Conservation (phyloP, 371 early-diverging fungal species). For the Mortierella sp. region DNA sequence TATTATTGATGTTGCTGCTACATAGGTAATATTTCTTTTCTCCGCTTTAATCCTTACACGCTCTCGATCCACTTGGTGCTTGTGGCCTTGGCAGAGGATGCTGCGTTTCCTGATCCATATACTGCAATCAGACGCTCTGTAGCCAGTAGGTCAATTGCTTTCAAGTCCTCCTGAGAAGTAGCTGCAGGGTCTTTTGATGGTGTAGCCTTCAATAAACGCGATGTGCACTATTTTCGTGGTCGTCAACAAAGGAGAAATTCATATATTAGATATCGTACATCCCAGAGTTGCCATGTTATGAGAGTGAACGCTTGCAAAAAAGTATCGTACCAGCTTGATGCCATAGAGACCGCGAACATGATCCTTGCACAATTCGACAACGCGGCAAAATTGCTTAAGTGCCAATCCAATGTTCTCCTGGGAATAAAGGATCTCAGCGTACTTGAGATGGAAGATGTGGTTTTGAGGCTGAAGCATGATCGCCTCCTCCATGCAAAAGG, state of each 20-base stretch:
- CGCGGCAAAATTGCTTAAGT: conserved; percentile 81
- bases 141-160: conserved; percentile 71
- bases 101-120: conserved; percentile 48
- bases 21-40: conserved; percentile 9
- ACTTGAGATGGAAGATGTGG: conserved; percentile 87
- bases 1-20: not conserved
- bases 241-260: not conserved
- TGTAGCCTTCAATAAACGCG: conserved; percentile 45
- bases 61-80: conserved; percentile 51
- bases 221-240: conserved; percentile 20
- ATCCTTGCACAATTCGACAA: conserved; percentile 80
- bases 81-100: conserved; percentile 24
- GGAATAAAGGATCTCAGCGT: conserved; percentile 88
- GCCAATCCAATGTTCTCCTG: conserved; percentile 70
- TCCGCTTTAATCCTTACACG: conserved; percentile 9
- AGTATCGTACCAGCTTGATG: conserved; percentile 68
- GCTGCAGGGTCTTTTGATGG: conserved; percentile 41
- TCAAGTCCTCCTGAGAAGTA: conserved; percentile 57
- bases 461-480: conserved; percentile 85
- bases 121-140: conserved; percentile 73
- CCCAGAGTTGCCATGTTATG: conserved; percentile 44
- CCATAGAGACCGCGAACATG: conserved; percentile 85
- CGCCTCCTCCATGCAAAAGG: conserved; percentile 91
- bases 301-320: conserved; percentile 2
- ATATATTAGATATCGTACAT: conserved; percentile 5